Conservation (phyloP, 1,139 yeast species). For the Hyphopichia buzzinii region DNA sequence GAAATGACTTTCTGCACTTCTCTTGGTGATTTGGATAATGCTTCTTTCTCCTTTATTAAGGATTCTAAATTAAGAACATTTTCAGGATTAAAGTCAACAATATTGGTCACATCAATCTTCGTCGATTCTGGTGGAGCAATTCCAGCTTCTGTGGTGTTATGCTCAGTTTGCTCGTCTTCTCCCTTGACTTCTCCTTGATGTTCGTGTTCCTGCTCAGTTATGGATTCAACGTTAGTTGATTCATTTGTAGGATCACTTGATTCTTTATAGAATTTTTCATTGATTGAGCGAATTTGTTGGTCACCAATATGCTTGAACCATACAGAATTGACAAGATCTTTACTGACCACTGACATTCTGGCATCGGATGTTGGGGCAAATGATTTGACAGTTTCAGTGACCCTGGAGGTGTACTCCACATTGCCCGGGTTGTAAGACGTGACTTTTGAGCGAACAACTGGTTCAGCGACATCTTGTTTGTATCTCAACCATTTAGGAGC, state of each 20-base stretch:
- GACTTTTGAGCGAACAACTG: conserved; percentile 19
- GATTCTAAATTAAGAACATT: conserved; percentile 24
- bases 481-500: conserved; percentile 80
- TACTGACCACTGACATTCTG: conserved; percentile 62
- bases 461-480: conserved; percentile 28
- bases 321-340: conserved; percentile 60
- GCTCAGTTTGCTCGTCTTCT: conserved; percentile 5
- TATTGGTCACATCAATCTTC: conserved; percentile 30
- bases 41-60: conserved; percentile 25
- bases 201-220: conserved; percentile 7
- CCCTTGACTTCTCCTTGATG: conserved; percentile 9
- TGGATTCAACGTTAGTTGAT: conserved; percentile 8
- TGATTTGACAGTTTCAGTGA: conserved; percentile 54
- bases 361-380: conserved; percentile 84
- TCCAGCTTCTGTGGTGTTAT: conserved; percentile 4
- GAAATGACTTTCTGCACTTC: conserved; percentile 54
- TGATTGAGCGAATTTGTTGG: conserved; percentile 42
- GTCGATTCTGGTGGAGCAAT: conserved; percentile 7
- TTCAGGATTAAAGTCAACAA: conserved; percentile 39
- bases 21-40: conserved; percentile 24
- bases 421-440: neutral
- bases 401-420: conserved; percentile 3
- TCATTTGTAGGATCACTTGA: conserved; percentile 9
- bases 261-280: conserved; percentile 20
- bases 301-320: conserved; percentile 81